These are phyloP conservation scores for Dalbergia cultrata DNA, from an alignment of 306 rosid genomes.

Conservation along the genomic window DNA sequence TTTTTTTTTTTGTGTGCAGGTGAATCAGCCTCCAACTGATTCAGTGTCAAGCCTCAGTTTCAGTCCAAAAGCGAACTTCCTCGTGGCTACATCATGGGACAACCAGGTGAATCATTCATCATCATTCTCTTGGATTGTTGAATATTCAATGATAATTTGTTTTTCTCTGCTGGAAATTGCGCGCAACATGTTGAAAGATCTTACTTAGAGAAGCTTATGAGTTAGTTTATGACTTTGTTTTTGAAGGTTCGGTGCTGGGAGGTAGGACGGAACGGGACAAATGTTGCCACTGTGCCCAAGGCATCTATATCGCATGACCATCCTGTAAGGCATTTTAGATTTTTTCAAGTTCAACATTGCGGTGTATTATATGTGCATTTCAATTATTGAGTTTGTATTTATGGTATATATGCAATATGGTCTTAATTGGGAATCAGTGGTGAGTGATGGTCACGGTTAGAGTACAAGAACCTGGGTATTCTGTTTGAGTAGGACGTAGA, in stretches of 20 bases:
- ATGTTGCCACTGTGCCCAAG: constrained; percentile 75
- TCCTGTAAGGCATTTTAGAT: constrained; percentile 63
- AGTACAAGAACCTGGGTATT: neutral
- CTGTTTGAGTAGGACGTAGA: neutral
- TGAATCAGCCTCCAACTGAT: constrained; percentile 84
- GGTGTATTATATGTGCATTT: neutral
- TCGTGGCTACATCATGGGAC: constrained; percentile 96
- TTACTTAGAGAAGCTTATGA: neutral
- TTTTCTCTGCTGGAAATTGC: neutral
- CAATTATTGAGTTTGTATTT: neutral
- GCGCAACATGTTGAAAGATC: neutral
- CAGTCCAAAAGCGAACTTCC: constrained; percentile 85
- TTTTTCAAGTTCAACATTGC: neutral
- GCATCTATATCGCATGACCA: constrained; percentile 89
- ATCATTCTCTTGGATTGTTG: neutral
- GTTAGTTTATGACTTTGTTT: neutral
- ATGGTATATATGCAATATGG: neutral
- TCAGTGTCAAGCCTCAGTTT: constrained; percentile 89
- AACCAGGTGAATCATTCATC: constrained; percentile 65
- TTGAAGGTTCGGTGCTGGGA: constrained; percentile 94
- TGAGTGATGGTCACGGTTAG: constrained; percentile 12
- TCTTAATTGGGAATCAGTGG: neutral
- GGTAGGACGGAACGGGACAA: constrained; percentile 69
- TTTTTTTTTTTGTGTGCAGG: constrained; percentile 50
- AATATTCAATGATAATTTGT: neutral